These are phyloP conservation scores for Epichloe bromicola DNA, from an alignment of 2,329 filamentous ascomycete species.

Conservation along the genomic window DNA sequence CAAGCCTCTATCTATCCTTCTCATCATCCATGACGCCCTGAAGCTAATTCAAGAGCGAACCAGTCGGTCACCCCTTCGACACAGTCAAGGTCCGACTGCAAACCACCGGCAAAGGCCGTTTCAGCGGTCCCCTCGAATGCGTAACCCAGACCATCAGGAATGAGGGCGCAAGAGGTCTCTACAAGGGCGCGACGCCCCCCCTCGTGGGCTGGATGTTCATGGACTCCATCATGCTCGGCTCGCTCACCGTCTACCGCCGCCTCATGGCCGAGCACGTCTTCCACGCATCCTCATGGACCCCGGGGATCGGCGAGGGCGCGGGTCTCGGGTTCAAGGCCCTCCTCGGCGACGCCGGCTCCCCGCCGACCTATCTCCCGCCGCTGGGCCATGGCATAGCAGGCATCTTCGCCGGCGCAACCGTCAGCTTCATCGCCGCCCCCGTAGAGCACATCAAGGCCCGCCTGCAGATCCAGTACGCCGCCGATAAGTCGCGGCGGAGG, in stretches of 20 bases:
- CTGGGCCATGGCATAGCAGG: conserved; percentile 82
- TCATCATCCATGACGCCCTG: no score
- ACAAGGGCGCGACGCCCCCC: conserved; percentile 83
- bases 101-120: conserved; percentile 64
- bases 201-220: conserved; percentile 98
- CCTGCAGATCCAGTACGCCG: conserved; percentile 86
- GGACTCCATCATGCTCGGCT: conserved; percentile 85
- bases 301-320: conserved; percentile 12
- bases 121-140: conserved; percentile 78
- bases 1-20: no score
- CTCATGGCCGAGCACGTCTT: conserved; percentile 73
- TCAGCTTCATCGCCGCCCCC: conserved; percentile 83
- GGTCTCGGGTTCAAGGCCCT: conserved; percentile 8
- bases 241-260: conserved; percentile 77
- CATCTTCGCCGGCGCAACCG: conserved; percentile 74
- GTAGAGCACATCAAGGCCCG: conserved; percentile 93
- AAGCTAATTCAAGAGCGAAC: no score
- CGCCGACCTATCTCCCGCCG: conserved; percentile 44
- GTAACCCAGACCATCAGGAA: conserved; percentile 70
- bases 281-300: conserved; percentile 27
- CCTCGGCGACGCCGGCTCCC: not conserved
- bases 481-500: conserved; percentile 59
- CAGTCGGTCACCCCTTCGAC: conserved; percentile 69
- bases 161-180: conserved; percentile 74
- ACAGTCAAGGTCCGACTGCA: conserved; percentile 95